Evolutionary conservation across 73 alveolate genomes (phyloP), one percentile per base, ranked within the genome.

Genomic region (Paramecium tetraurelia): DNA sequence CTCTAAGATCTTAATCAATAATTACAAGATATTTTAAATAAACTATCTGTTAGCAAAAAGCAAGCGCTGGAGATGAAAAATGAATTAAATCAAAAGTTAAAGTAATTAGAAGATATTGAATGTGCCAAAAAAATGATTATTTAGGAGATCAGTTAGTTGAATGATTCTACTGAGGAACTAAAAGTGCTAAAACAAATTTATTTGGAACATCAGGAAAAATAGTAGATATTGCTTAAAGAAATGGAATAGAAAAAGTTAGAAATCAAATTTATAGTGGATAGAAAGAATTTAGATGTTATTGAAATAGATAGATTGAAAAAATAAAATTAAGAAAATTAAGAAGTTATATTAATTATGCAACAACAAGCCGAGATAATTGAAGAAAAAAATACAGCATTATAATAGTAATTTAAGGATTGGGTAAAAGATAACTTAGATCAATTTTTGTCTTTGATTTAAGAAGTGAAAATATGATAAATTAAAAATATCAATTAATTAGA

Each of bases 41-140:
- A 72, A 38, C 31, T 72, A 2, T 4, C 84, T 16, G 18, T 36
- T 16, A 72, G 57, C n/a, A 72, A 31, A 36, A 36, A 7, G 10
- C 1, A 38, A 7, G 27, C 68, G 0, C 35, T 21, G 16, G 57
- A 72, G 27, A 14, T 72, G 40, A 31, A 38, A 35, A 36, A 29
- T 20, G 33, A 72, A 72, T 33, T 36, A 72, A 36, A 72, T 16
- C 2, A 38, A 72, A 36, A 36, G 16, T 10, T 29, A 36, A 72
- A 72, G 27, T 72, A 72, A 72, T 72, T 72, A 72, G 86, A 72
- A 36, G 86, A 72, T 3, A 29, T 72, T 10, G 86, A 72, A 16
- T 72, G 86, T 36, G 86, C 36, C 1, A 72, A 72, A 38, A 36
- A 72, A 72, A 35, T 72, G 59, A 38, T 72, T 14, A 35, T 20